Percentiles rank a stretch among this genome's conserved stretches.
Evolutionary conservation across 352 stramenopile species (phyloP).

Genomic region (Pythium dissimile): DNA sequence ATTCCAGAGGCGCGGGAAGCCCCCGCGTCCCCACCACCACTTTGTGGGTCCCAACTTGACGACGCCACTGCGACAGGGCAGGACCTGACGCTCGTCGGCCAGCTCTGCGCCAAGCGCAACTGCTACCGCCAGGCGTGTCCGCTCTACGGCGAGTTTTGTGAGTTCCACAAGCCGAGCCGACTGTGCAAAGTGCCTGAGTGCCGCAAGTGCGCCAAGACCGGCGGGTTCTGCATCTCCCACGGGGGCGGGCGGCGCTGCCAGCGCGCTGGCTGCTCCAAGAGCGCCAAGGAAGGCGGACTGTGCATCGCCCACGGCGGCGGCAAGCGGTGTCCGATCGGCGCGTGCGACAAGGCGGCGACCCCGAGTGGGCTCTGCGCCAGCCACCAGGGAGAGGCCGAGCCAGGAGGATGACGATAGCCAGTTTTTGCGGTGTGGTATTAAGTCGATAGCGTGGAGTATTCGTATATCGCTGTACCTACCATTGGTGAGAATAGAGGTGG

Average conservation of each 20-base stretch:
- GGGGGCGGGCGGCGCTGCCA: slow-evolving; percentile 70
- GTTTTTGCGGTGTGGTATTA: no score
- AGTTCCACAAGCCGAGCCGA: slow-evolving; percentile 62
- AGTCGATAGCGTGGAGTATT: no score
- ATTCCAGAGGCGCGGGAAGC: no score
- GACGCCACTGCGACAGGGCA: not conserved
- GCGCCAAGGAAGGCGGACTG: slow-evolving; percentile 59
- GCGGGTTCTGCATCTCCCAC: slow-evolving; percentile 74
- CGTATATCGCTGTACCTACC: no score
- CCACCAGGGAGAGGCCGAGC: slow-evolving; percentile 43
- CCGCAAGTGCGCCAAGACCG: slow-evolving; percentile 55
- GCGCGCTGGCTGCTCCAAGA: slow-evolving; percentile 58
- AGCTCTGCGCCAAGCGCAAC: slow-evolving; percentile 60
- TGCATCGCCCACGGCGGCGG: slow-evolving; percentile 59
- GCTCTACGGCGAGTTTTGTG: slow-evolving; percentile 49
- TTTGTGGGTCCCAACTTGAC: no score
- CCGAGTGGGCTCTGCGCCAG: slow-evolving; percentile 48
- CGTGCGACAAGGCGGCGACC: slow-evolving; percentile 54
- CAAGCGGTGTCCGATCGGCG: slow-evolving; percentile 37
- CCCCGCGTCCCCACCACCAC: no score
- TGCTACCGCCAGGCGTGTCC: slow-evolving; percentile 38
- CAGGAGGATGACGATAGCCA: slow-evolving; percentile 29
- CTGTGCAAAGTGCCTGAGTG: slow-evolving; percentile 63
- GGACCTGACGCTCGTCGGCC: slow-evolving; percentile 19
- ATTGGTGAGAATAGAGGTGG: no score